Evolutionary conservation across 768 basidiomycete species (phyloP).

Genomic region (Kwoniella sp.): DNA sequence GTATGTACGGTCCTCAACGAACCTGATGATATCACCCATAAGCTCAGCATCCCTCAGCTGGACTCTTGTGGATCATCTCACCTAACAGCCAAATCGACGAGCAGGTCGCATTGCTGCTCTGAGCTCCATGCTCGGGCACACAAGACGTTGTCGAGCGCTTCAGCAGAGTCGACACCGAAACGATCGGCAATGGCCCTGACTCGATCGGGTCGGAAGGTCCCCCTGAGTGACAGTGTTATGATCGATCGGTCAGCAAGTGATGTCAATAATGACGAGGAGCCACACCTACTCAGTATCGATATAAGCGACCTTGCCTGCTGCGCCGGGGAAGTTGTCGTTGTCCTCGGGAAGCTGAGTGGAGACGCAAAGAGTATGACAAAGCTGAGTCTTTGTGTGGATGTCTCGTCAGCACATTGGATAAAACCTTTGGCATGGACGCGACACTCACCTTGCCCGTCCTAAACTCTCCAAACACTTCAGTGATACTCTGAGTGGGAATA

Average conservation of each 20-base stretch:
- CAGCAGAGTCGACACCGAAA: constrained; percentile 84
- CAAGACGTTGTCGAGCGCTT: constrained; percentile 76
- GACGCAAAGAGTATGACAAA: constrained; percentile 93
- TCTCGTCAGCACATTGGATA: not conserved
- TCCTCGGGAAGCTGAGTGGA: constrained; percentile 84
- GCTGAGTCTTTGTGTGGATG: constrained; percentile 66
- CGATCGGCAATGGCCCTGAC: constrained; percentile 87
- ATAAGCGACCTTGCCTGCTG: constrained; percentile 66
- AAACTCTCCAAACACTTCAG: constrained; percentile 96
- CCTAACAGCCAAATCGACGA: constrained; percentile 52
- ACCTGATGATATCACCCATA: constrained; percentile 23
- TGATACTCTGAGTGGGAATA: constrained; percentile 87
- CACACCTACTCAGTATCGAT: constrained; percentile 54
- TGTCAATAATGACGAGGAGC: not conserved
- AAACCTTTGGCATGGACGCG: not conserved
- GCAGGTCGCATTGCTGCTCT: constrained; percentile 52
- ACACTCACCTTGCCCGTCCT: constrained; percentile 68
- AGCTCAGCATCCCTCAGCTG: not conserved
- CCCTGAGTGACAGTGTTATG: no score
- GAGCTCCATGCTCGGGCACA: constrained; percentile 64
- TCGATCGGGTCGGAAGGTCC: constrained; percentile 81
- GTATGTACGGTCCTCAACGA: constrained; percentile 49
- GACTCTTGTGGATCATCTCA: constrained; percentile 20
- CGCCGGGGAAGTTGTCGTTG: constrained; percentile 82
- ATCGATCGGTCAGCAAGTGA: not conserved